Base-by-base conservation (phyloP, 768 basidiomycete genomes). In the Trametes coccinea region DNA sequence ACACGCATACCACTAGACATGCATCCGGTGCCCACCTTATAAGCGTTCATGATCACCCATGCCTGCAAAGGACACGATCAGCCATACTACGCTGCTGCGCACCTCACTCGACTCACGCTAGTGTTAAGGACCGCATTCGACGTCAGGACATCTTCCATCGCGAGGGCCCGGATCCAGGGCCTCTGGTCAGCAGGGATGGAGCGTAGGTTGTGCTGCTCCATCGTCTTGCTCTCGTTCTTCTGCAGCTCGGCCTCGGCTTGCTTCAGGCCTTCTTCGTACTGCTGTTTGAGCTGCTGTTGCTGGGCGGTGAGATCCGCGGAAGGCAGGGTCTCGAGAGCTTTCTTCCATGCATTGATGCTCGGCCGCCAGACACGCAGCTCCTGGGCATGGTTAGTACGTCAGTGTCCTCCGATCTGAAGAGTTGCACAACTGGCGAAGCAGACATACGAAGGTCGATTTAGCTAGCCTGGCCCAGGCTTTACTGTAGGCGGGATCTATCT, bases 401-500 rank as follows among this genome's bases (percentile, higher is more conserved):
- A 22, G 33, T 33, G 2, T 14, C 22, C 22, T 22, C 22, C 22
- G 1, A 1, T 22, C 22, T 22, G 22, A 22, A 22, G 22, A 22
- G 1, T 22, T 22, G 22, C 22, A 22, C 22, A 22, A 22, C 22
- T 22, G 22, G 22, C 22, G 22, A 22, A 27, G n/a, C 4, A 11
- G 46, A 59, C 62, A 52, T 31, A 69, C 70, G 30, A 66, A 54
- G 27, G 45, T 27, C 1, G 66, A 63, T 34, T 65, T 63, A 16
- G 60, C 71, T 1, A 69, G 56, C 10, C 71, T 52, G 4, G 60
- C 68, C 71, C 71, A 72, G 3, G 62, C 71, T 56, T 68, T 70
- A 29, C 65, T 46, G 57, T 66, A 70, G 31, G 41, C 59, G 14
- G 66, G 63, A 49, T 72, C 68, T 27, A 69, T 30, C 33, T 68